Evolutionary conservation across 495 filamentous ascomycete species (phyloP), one percentile per base, ranked within the genome.

Genomic region (Parathielavia hyrcaniae): DNA sequence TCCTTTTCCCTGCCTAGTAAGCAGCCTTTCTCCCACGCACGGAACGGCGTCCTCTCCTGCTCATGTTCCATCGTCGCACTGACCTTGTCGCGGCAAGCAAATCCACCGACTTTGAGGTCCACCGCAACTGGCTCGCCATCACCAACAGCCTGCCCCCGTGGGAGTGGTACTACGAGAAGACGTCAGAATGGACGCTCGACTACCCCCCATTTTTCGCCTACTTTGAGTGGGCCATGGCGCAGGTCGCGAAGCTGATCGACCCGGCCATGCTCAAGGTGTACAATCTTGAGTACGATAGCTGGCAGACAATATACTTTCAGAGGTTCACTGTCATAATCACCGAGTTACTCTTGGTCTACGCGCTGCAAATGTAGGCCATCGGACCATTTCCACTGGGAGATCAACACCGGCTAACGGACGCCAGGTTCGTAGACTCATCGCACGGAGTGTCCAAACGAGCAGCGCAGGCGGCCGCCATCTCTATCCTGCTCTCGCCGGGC

Each of bases 91-190:
- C 12, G 19, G 17, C 4, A 66, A 97, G 93, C 77, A 97, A 93
- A 77, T 97, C 93, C n/a, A 97, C 92, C 60, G 93, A 98, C 69
- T 98, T 97, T 64, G 93, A 97, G 69, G 93, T 97, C 53, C 93
- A 97, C 72, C 86, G 93, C 53, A 97, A 97, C 74, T 98, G 93
- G 93, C 81, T 98, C 32, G 92, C 93, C 54, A 88, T 96, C 54
- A 96, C 93, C 3, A 79, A 95, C 73, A 96, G 87, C 26, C 77
- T 96, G 35, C 90, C 93, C 1, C 76, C 90, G 38, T 81, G 88
- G 75, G 80, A 93, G 66, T 98, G 92, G 92, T 97, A 97, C 75
- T 93, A 85, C 65, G 93, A 98, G 75, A 87, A 89, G 78, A 95
- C 91, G 3, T 97, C 93, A 11, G 87, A 96, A 87, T 98, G 93